Base-by-base conservation (phyloP, 2,329 filamentous ascomycete species). In the Diaporthe vaccinii region DNA sequence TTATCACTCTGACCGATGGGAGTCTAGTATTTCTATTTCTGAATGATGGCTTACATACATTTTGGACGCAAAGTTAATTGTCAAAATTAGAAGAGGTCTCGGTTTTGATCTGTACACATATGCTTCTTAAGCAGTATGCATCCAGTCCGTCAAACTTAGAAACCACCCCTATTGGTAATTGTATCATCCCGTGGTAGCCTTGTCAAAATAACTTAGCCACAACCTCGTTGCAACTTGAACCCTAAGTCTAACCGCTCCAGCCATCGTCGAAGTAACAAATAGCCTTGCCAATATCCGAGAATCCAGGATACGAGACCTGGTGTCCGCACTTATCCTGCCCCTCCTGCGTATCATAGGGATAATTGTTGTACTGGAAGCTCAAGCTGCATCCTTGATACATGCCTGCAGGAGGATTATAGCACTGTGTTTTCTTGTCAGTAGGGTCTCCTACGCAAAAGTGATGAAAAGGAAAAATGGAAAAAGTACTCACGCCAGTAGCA, bases 311-410 rank as follows among this genome's bases (percentile, higher is more conserved):
- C 2, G 41, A 49, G 9, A 67, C 61, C 61, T 49, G 41, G 12
- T 67, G 17, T 31, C 41, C 25, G n/a, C 28, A 49, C 10, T 67
- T 34, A 7, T 46, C 20, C 28, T 49, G 61, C 8, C 25, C 44
- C 10, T 49, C 25, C 25, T 67, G 61, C 44, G 61, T 49, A 10
- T 65, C 41, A 6, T 65, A 65, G 15, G 59, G 59, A 34, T 46
- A 65, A 6, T 46, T 65, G 2, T 22, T 46, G 25, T 46, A 65
- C 39, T 65, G 61, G 61, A 65, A 65, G 5, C 41, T 34, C 25
- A 65, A 49, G 28, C 61, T 49, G 41, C 61, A 49, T 14, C 41
- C 41, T 36, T 49, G 61, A 7, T 67, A 67, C 61, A 67, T 67
- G 25, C 61, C 41, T 49, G 41, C 61, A 22, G 61, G 41, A n/a